These are phyloP conservation scores for Candida sithepensis DNA, from an alignment of 805 yeast species.

Conservation along the genomic window DNA sequence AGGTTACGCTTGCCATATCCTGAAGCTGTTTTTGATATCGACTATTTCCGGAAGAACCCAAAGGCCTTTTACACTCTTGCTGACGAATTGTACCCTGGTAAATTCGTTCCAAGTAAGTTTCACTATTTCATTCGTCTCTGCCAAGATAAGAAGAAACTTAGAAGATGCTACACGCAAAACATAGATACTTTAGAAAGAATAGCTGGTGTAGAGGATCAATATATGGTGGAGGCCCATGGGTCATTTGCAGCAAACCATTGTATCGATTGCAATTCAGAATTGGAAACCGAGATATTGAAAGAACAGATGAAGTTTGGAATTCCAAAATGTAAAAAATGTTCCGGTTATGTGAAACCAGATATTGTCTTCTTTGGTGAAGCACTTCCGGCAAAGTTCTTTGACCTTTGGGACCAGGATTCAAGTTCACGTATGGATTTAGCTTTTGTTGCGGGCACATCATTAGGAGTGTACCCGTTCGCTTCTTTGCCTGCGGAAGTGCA, in stretches of 20 bases:
- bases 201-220: conserved; percentile 67
- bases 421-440: conserved; percentile 57
- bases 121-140: conserved; percentile 69
- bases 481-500: conserved; percentile 67
- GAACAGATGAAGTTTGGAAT: conserved; percentile 33
- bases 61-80: conserved; percentile 83
- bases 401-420: conserved; percentile 58
- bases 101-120: conserved; percentile 76
- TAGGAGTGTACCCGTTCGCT: conserved; percentile 90
- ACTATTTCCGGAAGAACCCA: conserved; percentile 71
- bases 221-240: conserved; percentile 90
- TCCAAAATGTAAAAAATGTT: conserved; percentile 60
- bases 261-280: conserved; percentile 62
- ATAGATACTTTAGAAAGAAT: conserved; percentile 87
- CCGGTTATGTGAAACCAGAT: conserved; percentile 84
- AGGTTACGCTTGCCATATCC: conserved; percentile 80
- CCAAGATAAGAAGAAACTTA: conserved; percentile 57
- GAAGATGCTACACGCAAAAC: conserved; percentile 85
- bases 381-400: conserved; percentile 68
- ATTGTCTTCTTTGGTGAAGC: conserved; percentile 94
- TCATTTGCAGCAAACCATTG: conserved; percentile 86
- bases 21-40: conserved; percentile 93
- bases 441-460: conserved; percentile 88
- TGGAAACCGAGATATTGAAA: conserved; percentile 45
- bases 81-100: conserved; percentile 83